Conservation (phyloP, 495 filamentous ascomycete genomes). For the Tuber microsphaerosporum region DNA sequence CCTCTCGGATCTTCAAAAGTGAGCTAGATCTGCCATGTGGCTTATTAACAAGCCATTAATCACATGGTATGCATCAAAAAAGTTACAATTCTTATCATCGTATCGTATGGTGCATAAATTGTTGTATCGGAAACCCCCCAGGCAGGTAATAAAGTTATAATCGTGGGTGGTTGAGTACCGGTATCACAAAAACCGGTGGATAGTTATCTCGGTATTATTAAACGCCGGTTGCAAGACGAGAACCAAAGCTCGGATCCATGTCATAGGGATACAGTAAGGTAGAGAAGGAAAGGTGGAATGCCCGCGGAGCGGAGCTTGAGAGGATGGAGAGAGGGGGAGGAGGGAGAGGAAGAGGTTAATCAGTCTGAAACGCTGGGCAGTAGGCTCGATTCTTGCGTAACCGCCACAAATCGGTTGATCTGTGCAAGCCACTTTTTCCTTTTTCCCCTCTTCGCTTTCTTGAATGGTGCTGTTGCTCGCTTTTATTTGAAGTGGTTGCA, state of each 20-base stretch:
- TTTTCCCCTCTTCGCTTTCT: neutral
- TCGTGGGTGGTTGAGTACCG: neutral
- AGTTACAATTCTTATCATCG: neutral
- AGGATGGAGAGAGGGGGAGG: neutral
- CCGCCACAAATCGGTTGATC: slow-evolving; percentile 4
- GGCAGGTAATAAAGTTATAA: neutral
- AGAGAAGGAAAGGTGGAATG: neutral
- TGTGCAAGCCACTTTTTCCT: neutral
- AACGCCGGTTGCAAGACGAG: neutral
- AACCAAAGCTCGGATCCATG: neutral
- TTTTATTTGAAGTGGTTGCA: neutral
- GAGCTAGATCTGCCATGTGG: slow-evolving; percentile 3
- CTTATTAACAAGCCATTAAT: neutral
- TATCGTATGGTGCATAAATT: neutral
- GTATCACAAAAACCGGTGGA: neutral
- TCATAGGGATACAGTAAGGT: neutral
- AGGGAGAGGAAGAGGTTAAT: neutral
- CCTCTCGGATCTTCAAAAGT: slow-evolving; percentile 5
- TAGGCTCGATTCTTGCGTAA: neutral
- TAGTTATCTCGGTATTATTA: neutral
- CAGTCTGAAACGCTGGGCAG: neutral
- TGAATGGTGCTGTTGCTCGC: neutral
- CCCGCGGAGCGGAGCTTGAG: slow-evolving; percentile 1
- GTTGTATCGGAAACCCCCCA: neutral
- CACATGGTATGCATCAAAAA: neutral